A percentile compares a stretch with the other conserved stretches of the same genome.
Evolutionary conservation across 176 grass and related monocot species (phyloP).

Genomic region (Typha latifolia): DNA sequence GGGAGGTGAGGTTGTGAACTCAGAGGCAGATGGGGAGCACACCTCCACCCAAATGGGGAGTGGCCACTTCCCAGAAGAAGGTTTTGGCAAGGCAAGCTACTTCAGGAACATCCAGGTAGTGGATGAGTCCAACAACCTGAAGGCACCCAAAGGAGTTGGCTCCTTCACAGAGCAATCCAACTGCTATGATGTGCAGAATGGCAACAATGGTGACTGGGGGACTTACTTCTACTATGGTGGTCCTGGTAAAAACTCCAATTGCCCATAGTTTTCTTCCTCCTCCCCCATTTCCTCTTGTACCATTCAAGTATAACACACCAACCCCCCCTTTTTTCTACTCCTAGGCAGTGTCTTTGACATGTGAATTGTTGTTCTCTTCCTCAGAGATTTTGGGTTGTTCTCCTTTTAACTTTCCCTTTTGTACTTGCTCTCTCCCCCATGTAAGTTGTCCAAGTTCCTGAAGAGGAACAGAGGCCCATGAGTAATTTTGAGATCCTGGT

Average conservation of each 20-base stretch:
- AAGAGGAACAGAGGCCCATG: slow-evolving; percentile 64
- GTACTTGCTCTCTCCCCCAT: slow-evolving; percentile 1
- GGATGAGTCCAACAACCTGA: slow-evolving; percentile 66
- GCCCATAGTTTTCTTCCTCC: slow-evolving; percentile 18
- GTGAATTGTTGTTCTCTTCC: slow-evolving; percentile 21
- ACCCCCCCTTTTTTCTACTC: slow-evolving; percentile 8
- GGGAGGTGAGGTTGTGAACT: slow-evolving; percentile 93
- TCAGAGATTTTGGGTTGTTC: slow-evolving; percentile 27
- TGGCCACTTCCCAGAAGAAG: slow-evolving; percentile 75
- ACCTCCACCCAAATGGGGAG: slow-evolving; percentile 89
- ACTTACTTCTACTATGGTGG: slow-evolving; percentile 94
- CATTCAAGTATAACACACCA: slow-evolving; percentile 16
- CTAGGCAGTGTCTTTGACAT: slow-evolving; percentile 13
- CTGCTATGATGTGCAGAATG: slow-evolving; percentile 72
- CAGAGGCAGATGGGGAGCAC: slow-evolving; percentile 51
- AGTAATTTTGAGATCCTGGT: background rate
- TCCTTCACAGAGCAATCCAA: slow-evolving; percentile 72
- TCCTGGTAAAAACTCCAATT: slow-evolving; percentile 81
- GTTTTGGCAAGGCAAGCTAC: slow-evolving; percentile 83
- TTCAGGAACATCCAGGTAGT: slow-evolving; percentile 85
- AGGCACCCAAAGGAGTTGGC: slow-evolving; percentile 35
- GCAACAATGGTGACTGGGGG: slow-evolving; percentile 78
- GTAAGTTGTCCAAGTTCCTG: slow-evolving; percentile 44
- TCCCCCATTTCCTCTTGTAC: background rate
- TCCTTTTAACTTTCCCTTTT: slow-evolving; percentile 15